These are phyloP conservation scores for Cystofilobasidium ferigula DNA, from an alignment of 768 basidiomycete species.

Conservation along the genomic window DNA sequence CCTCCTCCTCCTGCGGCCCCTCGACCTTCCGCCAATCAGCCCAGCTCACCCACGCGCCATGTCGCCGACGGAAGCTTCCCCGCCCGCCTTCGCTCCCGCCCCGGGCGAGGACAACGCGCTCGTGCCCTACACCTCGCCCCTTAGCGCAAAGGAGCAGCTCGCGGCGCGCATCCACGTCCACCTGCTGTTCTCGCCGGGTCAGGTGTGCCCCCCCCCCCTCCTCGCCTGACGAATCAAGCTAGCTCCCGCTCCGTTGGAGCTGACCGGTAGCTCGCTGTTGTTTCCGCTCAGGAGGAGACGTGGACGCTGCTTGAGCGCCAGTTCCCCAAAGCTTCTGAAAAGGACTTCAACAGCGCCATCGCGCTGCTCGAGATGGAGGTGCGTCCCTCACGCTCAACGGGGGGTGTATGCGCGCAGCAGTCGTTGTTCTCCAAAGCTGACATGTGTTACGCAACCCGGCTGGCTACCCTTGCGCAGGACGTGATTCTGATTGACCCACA, in stretches of 20 bases:
- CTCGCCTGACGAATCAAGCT: background rate
- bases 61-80: background rate
- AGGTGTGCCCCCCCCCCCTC: background rate
- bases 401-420: background rate
- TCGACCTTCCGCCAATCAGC: too few relatives aligned
- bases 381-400: background rate
- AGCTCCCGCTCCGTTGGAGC: background rate
- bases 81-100: background rate
- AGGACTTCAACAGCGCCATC: conserved; percentile 24
- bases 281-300: conserved; percentile 10
- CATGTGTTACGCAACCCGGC: background rate
- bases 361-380: conserved; percentile 20
- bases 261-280: background rate
- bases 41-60: too few relatives aligned
- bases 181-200: conserved; percentile 21
- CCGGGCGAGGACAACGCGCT: conserved; percentile 9
- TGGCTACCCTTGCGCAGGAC: conserved; percentile 21
- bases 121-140: background rate
- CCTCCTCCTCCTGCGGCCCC: too few relatives aligned
- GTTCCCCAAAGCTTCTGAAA: conserved; percentile 20
- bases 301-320: conserved; percentile 25
- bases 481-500: conserved; percentile 25
- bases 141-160: conserved; percentile 17
- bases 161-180: conserved; percentile 26
- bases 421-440: background rate